Base-by-base conservation (phyloP, 148 eudicot genomes). In the Amaranthus hypochondriacus region DNA sequence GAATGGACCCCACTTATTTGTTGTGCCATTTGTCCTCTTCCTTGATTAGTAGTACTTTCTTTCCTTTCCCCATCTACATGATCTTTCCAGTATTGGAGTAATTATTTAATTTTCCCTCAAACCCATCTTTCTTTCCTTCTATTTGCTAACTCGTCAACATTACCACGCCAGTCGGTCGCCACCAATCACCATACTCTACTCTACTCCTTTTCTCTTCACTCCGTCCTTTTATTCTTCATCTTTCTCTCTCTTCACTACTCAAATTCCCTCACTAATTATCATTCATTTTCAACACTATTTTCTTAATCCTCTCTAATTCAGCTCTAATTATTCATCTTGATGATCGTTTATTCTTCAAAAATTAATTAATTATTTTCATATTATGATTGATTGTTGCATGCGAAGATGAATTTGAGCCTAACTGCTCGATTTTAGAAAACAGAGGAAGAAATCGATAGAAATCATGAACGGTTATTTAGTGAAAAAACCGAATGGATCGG, bases 391-490 rank as follows among this genome's bases (percentile, higher is more conserved):
- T 9, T 56, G n/a, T 39, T 15, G 7, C 9, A 11, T 9, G n/a
- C 21, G 71, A 0, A 7, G 56, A 9, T 7, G 13, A 9, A 56
- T 56, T 5, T 4, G 13, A 56, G 60, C 14, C 9, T 14, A 56
- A 18, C 60, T 56, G 15, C 3, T 56, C 15, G 15, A 43, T 4
- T 63, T 9, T 42, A 43, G 10, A 14, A 43, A 15, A n/a, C 5
- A 8, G 9, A 13, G 3, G 2, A 3, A 44, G 28, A 42, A 5
- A 0, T 4, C 8, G 15, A 21, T 5, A 4, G 28, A 56, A 39
- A 77, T 43, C 43, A 76, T 72, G 76, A 69, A 49, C 72, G 73
- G 83, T 57, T 60, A 43, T 61, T 76, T 46, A 2, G 83, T 53
- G 46, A 75, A 48, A 61, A 80, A 80, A 48, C 9, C 66, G 43